Percentiles rank a stretch among this genome's conserved stretches.
phyloP scores from a whole-genome alignment of 164 flowering plant species.

The Sedum album region DNA sequence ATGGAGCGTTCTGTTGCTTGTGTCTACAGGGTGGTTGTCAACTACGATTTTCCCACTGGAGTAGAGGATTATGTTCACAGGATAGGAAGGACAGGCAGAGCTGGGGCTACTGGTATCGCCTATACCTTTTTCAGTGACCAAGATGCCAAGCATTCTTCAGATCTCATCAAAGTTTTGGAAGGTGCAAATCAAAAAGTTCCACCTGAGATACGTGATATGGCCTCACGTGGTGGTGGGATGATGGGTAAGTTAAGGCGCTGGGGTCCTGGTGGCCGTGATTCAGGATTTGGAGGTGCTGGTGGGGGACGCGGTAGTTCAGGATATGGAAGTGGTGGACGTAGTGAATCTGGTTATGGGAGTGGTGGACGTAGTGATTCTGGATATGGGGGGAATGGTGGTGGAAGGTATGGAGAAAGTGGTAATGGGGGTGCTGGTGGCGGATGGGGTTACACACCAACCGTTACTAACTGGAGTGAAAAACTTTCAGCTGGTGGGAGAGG shows the following conservation, averaged over 20 bases:
- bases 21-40: slow-evolving; percentile 67
- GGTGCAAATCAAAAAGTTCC: slow-evolving; percentile 84
- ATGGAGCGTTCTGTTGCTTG: not conserved
- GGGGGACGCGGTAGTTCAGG: slow-evolving; percentile 38
- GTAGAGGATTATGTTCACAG: slow-evolving; percentile 92
- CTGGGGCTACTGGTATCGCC: slow-evolving; percentile 84
- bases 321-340: slow-evolving; percentile 43
- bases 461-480: slow-evolving; percentile 30
- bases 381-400: slow-evolving; percentile 24
- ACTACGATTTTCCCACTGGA: slow-evolving; percentile 90
- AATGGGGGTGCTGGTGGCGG: not conserved
- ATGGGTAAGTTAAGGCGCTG: slow-evolving; percentile 39
- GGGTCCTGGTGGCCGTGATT: slow-evolving; percentile 43
- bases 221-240: slow-evolving; percentile 64
- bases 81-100: slow-evolving; percentile 93
- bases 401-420: too few relatives aligned
- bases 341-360: slow-evolving; percentile 18
- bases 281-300: slow-evolving; percentile 29
- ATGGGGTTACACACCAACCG: slow-evolving; percentile 21
- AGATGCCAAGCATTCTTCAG: slow-evolving; percentile 68
- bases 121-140: slow-evolving; percentile 76
- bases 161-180: slow-evolving; percentile 73
- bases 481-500: slow-evolving; percentile 27
- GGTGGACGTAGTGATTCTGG: slow-evolving; percentile 35
- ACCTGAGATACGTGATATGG: slow-evolving; percentile 60